Evolutionary conservation across 2,329 filamentous ascomycete genomes (phyloP), one percentile per base, ranked within the genome.

Genomic region (Aspergillus tanneri): DNA sequence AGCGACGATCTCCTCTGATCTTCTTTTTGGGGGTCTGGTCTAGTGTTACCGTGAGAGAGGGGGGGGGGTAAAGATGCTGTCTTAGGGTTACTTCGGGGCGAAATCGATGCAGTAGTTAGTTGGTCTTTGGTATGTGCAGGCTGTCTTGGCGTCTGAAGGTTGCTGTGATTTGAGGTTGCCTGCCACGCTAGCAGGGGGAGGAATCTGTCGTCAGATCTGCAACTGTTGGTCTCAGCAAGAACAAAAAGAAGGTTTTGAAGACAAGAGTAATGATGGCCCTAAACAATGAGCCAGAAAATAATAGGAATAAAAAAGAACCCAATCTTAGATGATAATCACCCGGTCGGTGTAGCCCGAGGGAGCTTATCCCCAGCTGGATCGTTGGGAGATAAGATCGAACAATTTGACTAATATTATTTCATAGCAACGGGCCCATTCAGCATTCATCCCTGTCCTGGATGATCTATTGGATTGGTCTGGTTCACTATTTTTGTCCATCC

Each of bases 191-290:
- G 27, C 41, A 19, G 24, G 40, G 32, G 21, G 30, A 34, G n/a
- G 30, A 34, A 18, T n/a, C 14, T 25, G 23, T 32, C 44, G 47
- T 39, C 43, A 40, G 50, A 50, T 50, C 47, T 50, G 47, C 50
- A 51, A 24, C 24, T 24, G 8, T 43, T 24, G 24, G 30, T 22
- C 18, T n/a, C n/a, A n/a, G n/a, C n/a, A n/a, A 40, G 21, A 19
- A 28, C 14, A 30, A 43, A 21, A 22, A 16, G n/a, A 3, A 21
- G n/a, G 10, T 39, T 28, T 25, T 21, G 11, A 12, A 7, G 18
- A 21, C 6, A 22, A 9, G 18, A 2, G 10, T 21, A 16, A 10
- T 35, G 9, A 10, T n/a, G n/a, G n/a, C n/a, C n/a, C n/a, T n/a
- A n/a, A n/a, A n/a, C n/a, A n/a, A n/a, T n/a, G n/a, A n/a, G n/a